Evolutionary conservation across 805 yeast species (phyloP).

Genomic region (Wickerhamomyces hampshirensis): DNA sequence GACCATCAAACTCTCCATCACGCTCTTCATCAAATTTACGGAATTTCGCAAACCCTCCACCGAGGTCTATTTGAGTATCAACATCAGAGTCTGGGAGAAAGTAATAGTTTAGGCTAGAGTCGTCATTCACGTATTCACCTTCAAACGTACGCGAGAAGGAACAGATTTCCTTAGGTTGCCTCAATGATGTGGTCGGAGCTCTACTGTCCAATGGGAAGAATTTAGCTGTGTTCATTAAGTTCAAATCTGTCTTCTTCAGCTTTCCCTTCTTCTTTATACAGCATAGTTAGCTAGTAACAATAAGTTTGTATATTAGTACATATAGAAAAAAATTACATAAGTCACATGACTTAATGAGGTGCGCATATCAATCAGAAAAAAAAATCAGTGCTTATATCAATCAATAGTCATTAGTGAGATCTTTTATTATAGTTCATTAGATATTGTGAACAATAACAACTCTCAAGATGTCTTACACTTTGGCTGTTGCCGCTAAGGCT

Average conservation of each 20-base stretch:
- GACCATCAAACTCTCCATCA: slow-evolving; percentile 54
- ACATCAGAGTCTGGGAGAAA: slow-evolving; percentile 73
- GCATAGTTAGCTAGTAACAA: too few relatives aligned
- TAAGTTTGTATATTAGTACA: too few relatives aligned
- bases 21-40: slow-evolving; percentile 48
- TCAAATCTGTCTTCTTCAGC: too few relatives aligned
- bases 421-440: too few relatives aligned
- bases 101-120: slow-evolving; percentile 58
- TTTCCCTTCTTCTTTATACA: too few relatives aligned
- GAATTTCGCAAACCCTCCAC: slow-evolving; percentile 59
- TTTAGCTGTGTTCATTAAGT: slow-evolving; percentile 11
- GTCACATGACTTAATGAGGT: too few relatives aligned
- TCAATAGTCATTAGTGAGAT: too few relatives aligned
- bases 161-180: slow-evolving; percentile 83
- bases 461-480: slow-evolving; percentile 37
- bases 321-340: too few relatives aligned
- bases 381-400: too few relatives aligned
- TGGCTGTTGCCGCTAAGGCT: slow-evolving; percentile 82
- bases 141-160: slow-evolving; percentile 59
- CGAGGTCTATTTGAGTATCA: slow-evolving; percentile 58
- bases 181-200: slow-evolving; percentile 61
- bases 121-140: slow-evolving; percentile 48
- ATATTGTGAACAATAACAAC: background rate
- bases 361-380: too few relatives aligned
- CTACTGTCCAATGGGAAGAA: slow-evolving; percentile 26